Evolutionary conservation across 1,284 basidiomycete species (phyloP).

Genomic region (Ganoderma leucocontextum): DNA sequence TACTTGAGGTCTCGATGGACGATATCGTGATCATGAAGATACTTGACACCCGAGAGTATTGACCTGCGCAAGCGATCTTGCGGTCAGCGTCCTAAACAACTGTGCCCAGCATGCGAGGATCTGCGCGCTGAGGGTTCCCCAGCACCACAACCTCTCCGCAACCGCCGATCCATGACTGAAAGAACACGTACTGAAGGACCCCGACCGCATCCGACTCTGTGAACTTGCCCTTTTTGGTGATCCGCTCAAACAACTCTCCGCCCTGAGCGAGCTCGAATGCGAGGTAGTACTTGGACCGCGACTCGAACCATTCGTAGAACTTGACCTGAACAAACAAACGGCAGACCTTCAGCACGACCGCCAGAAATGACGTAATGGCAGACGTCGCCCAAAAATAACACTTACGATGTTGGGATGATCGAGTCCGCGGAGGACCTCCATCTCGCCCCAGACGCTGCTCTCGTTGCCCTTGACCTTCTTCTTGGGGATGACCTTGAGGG

Average conservation of each 20-base stretch:
- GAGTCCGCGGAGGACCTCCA: constrained; percentile 87
- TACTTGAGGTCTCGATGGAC: constrained; percentile 94
- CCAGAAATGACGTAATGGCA: constrained; percentile 14
- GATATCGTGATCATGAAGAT: constrained; percentile 87
- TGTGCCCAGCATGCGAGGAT: neutral
- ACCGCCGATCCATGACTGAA: neutral
- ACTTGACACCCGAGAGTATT: constrained; percentile 81
- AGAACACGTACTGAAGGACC: constrained; percentile 65
- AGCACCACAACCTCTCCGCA: neutral
- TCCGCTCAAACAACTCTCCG: constrained; percentile 90
- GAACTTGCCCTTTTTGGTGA: constrained; percentile 85
- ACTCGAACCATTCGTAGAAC: constrained; percentile 95
- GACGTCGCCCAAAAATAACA: constrained; percentile 29
- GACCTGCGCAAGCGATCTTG: constrained; percentile 53
- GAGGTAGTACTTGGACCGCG: constrained; percentile 89
- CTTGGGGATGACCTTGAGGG: constrained; percentile 89
- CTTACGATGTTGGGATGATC: constrained; percentile 90
- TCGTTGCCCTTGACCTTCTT: constrained; percentile 93
- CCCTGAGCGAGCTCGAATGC: constrained; percentile 92
- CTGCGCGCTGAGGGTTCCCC: neutral
- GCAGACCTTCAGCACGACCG: constrained; percentile 6
- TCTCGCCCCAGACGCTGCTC: constrained; percentile 87
- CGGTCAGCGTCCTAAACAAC: neutral
- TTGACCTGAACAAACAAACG: constrained; percentile 67
- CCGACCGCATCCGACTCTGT: constrained; percentile 87